Evolutionary conservation across 805 yeast genomes (phyloP).

Genomic region (Ogataea pini): DNA sequence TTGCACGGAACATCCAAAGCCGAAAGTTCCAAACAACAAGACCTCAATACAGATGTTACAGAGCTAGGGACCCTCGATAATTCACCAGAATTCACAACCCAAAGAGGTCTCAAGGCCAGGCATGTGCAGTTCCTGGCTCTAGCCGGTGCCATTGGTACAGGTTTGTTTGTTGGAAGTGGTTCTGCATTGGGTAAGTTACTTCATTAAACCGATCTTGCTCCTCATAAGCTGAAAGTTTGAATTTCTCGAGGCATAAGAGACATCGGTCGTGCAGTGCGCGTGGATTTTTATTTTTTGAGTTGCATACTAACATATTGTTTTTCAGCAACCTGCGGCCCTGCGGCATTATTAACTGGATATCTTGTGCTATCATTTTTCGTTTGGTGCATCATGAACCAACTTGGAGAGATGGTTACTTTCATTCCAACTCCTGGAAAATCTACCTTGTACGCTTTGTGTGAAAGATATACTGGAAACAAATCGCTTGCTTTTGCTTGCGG

Average conservation of each 20-base stretch:
- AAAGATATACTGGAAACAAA: constrained; percentile 32
- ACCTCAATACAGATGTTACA: constrained; percentile 4
- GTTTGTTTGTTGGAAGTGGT: constrained; percentile 54
- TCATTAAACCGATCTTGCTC: neutral
- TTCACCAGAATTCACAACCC: constrained; percentile 21
- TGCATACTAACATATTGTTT: constrained; percentile 1
- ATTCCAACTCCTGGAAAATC: constrained; percentile 58
- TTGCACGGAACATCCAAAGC: neutral
- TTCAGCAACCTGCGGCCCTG: constrained; percentile 33
- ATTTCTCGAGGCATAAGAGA: neutral
- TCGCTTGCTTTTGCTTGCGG: constrained; percentile 38
- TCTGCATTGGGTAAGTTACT: constrained; percentile 26
- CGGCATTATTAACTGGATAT: constrained; percentile 55
- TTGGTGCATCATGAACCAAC: constrained; percentile 61
- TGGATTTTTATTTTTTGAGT: neutral
- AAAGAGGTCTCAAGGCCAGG: constrained; percentile 47
- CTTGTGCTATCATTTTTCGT: constrained; percentile 63
- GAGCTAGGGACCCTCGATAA: constrained; percentile 10
- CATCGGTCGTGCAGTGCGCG: neutral
- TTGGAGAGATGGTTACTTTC: constrained; percentile 68
- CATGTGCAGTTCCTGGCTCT: constrained; percentile 66
- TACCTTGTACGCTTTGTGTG: constrained; percentile 29
- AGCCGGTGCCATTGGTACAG: constrained; percentile 74
- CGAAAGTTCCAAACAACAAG: constrained; percentile 2
- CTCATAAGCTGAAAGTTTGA: neutral